phyloP scores from a whole-genome alignment of 192 early-diverging fungal genomes.

The Backusella westeae region DNA sequence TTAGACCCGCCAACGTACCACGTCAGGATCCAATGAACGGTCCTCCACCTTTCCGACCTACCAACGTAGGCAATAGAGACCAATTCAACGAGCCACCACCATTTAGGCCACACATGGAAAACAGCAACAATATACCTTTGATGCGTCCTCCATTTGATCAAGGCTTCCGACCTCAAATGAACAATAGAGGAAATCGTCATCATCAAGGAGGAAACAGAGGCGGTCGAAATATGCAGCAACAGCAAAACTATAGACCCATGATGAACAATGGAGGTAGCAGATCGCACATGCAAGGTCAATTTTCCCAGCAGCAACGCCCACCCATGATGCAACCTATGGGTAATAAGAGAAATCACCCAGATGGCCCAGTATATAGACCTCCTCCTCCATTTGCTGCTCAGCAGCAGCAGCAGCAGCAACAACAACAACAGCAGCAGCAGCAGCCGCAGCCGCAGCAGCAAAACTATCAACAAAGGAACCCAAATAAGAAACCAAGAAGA shows the following conservation, averaged over 20 bases:
- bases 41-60: constrained; percentile 26
- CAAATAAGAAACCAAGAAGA: constrained; percentile 16
- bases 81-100: constrained; percentile 6
- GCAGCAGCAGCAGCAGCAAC: background rate
- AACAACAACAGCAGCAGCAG: background rate
- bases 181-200: background rate
- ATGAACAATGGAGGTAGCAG: constrained; percentile 4
- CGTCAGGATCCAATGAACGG: background rate
- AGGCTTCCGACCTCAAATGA: background rate
- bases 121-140: background rate
- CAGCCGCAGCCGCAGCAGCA: background rate
- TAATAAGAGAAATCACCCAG: constrained; percentile 17
- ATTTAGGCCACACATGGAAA: background rate
- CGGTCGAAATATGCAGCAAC: constrained; percentile 2
- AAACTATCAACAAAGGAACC: background rate
- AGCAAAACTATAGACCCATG: constrained; percentile 17
- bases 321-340: constrained; percentile 10
- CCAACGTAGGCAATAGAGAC: background rate
- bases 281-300: background rate
- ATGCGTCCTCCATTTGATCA: constrained; percentile 12
- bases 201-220: background rate
- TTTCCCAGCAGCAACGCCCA: constrained; percentile 9
- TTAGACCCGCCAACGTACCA: constrained; percentile 25
- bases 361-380: constrained; percentile 10
- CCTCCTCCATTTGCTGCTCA: constrained; percentile 17